These are phyloP conservation scores for Sanghuangporus baumii DNA, from an alignment of 1,284 basidiomycete species.

Conservation along the genomic window DNA sequence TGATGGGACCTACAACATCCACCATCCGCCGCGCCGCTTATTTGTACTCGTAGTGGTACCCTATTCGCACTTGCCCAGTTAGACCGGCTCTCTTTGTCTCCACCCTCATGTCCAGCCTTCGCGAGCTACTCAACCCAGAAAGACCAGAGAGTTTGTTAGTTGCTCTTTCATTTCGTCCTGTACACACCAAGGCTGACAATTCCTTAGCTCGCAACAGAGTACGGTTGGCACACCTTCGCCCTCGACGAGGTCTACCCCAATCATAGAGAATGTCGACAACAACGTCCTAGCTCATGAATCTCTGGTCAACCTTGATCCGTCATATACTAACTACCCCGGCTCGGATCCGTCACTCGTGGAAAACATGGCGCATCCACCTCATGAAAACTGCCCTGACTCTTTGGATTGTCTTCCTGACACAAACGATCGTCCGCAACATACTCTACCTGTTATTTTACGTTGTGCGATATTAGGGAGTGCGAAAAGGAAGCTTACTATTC, in stretches of 20 bases:
- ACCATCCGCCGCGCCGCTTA: neutral
- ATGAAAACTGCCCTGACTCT: conserved; percentile 70
- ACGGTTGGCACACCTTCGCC: neutral
- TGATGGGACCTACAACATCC: conserved; percentile 1
- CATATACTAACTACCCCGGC: neutral
- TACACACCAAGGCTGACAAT: neutral
- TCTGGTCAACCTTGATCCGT: neutral
- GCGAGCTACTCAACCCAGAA: conserved; percentile 50
- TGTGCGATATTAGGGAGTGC: conserved; percentile 75
- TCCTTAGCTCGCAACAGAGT: neutral
- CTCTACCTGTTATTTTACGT: conserved; percentile 72
- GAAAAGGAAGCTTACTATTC: conserved; percentile 68
- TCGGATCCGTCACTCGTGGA: neutral
- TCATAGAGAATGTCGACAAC: neutral
- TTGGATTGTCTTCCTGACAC: conserved; percentile 72
- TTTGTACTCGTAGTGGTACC: no score
- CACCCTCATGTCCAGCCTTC: conserved; percentile 44
- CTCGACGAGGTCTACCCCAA: neutral
- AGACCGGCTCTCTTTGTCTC: neutral
- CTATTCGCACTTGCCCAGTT: no score
- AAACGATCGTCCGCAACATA: conserved; percentile 70
- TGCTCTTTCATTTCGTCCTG: conserved; percentile 19
- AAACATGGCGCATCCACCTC: conserved; percentile 44
- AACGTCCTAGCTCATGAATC: neutral
- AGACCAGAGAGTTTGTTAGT: conserved; percentile 19